Evolutionary conservation across 495 filamentous ascomycete genomes (phyloP), one percentile per base, ranked within the genome.

Genomic region (Penicillium chermesinum): DNA sequence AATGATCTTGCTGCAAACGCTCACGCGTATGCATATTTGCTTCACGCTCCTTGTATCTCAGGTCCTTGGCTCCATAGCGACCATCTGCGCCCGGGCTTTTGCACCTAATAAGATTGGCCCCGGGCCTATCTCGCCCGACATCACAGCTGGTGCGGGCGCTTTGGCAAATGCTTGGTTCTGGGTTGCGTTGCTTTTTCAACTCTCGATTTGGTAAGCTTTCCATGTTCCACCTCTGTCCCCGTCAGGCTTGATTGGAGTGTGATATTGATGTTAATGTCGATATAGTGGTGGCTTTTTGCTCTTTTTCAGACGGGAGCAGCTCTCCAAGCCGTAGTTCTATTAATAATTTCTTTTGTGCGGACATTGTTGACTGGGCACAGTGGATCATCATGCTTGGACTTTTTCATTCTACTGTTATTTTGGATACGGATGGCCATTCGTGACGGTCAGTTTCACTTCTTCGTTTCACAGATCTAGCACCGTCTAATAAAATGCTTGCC

Each of bases 301-400:
- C 58, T 86, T 85, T 67, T 87, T 86, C 73, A 70, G 84, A 25
- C 85, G 83, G 69, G 84, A 86, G 62, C 83, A 86, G 59, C 74
- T 86, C 35, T 74, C 72, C 34, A 87, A 87, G 71, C 84, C 84
- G 16, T 83, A 30, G 25, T 30, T 10, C 25, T 30, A 10, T 5
- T 30, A 10, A 30, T 10, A 30, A 5, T 5, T 30, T 30, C 25
- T 30, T 30, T 10, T 30, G 4, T 30, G n/a, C n/a, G n/a, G n/a
- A n/a, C n/a, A n/a, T n/a, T n/a, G n/a, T n/a, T n/a, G n/a, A n/a
- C n/a, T n/a, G n/a, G n/a, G n/a, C n/a, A n/a, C n/a, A n/a, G n/a
- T n/a, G n/a, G n/a, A n/a, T n/a, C n/a, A n/a, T n/a, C n/a, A n/a
- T n/a, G n/a, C 38, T 32, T 15, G 3, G 10, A 8, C 30, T 44